A percentile compares a stretch with the other conserved stretches of the same genome.
Conservation (phyloP, 768 basidiomycete genomes). For the Pleurotus djamor region DNA sequence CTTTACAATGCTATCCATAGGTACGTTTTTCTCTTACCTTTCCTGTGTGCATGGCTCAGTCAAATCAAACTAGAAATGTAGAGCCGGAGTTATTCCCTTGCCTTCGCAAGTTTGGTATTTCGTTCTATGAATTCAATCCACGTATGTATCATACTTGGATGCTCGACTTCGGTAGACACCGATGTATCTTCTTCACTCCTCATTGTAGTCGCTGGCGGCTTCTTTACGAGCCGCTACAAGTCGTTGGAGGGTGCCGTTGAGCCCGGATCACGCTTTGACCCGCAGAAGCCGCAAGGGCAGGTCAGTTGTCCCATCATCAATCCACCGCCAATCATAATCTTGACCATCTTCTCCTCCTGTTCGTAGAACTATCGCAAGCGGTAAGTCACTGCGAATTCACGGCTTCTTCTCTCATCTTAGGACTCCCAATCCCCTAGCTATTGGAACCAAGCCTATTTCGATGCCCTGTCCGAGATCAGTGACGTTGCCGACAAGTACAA, state of each 20-base stretch:
- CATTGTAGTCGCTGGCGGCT: slow-evolving; percentile 50
- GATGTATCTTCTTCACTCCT: background rate
- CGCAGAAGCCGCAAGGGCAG: slow-evolving; percentile 40
- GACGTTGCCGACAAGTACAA: slow-evolving; percentile 41
- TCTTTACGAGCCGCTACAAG: slow-evolving; percentile 53
- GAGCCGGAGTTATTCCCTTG: slow-evolving; percentile 50
- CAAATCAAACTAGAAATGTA: slow-evolving; percentile 44
- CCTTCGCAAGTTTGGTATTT: slow-evolving; percentile 42
- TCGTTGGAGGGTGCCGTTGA: slow-evolving; percentile 38
- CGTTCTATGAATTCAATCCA: slow-evolving; percentile 58
- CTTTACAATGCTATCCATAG: slow-evolving; percentile 17
- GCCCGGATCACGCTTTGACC: slow-evolving; percentile 57
- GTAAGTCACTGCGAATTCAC: slow-evolving; percentile 20
- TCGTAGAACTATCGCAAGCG: slow-evolving; percentile 36
- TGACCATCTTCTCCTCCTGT: background rate
- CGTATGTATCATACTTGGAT: slow-evolving; percentile 24
- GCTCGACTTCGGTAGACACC: too few relatives aligned
- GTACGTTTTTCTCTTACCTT: slow-evolving; percentile 10
- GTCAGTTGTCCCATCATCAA: slow-evolving; percentile 17
- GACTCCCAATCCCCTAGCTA: slow-evolving; percentile 27
- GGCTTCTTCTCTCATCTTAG: slow-evolving; percentile 12
- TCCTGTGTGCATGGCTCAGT: background rate
- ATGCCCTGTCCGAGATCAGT: slow-evolving; percentile 41
- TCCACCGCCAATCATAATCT: background rate
- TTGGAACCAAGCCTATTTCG: slow-evolving; percentile 54